Evolutionary conservation across 2,329 filamentous ascomycete species (phyloP).

Genomic region (Pyrenophora graminea): DNA sequence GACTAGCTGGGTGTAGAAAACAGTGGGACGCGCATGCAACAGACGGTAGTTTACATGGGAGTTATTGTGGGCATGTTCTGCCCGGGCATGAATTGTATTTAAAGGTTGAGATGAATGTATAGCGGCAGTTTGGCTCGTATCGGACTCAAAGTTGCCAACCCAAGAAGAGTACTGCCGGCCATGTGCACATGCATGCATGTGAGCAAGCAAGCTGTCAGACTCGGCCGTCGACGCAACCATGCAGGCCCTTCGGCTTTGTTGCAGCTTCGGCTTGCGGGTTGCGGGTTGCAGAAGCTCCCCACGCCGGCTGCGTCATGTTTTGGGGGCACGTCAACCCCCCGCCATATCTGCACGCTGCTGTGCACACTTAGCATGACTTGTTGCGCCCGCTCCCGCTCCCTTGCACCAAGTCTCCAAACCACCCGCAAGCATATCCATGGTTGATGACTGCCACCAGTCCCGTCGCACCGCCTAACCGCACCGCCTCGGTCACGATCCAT

Average conservation of each 20-base stretch:
- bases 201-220: background rate
- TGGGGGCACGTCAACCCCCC: constrained; percentile 26
- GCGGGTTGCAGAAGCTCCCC: constrained; percentile 17
- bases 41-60: constrained; percentile 31
- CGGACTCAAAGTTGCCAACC: background rate
- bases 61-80: constrained; percentile 18
- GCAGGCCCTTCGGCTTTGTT: constrained; percentile 15
- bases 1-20: constrained; percentile 32
- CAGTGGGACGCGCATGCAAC: constrained; percentile 26
- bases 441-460: constrained; percentile 25
- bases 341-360: constrained; percentile 11
- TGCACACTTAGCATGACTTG: background rate
- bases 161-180: background rate
- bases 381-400: constrained; percentile 10
- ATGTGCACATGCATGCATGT: background rate
- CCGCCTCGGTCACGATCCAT: constrained; percentile 2
- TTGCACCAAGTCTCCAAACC: constrained; percentile 3
- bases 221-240: background rate
- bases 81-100: constrained; percentile 1
- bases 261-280: too few species aligned
- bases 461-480: constrained; percentile 24
- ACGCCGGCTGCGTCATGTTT: constrained; percentile 33
- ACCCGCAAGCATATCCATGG: constrained; percentile 24
- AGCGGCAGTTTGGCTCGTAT: constrained; percentile 2
- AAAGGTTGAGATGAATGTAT: background rate